These are phyloP conservation scores for Nephelium lappaceum DNA, from an alignment of 345 rosid genomes.

Conservation along the genomic window DNA sequence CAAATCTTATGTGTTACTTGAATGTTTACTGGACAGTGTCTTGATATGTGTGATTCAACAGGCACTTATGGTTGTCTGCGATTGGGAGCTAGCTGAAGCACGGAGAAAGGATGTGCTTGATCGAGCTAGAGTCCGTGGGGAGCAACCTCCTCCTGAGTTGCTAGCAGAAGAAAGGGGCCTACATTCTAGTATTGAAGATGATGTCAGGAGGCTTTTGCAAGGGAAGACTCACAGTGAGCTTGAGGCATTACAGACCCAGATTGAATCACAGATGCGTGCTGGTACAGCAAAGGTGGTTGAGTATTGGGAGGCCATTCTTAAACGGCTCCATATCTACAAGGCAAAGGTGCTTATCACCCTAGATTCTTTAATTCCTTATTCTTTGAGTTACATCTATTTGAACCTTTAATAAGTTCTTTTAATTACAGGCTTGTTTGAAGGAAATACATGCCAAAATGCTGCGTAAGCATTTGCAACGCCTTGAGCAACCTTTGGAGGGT, in stretches of 20 bases:
- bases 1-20: not conserved
- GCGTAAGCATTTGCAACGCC: constrained; percentile 71
- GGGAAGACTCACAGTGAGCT: constrained; percentile 78
- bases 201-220: constrained; percentile 75
- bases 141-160: constrained; percentile 89
- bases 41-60: constrained; percentile 31
- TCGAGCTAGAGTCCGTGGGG: constrained; percentile 94
- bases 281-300: constrained; percentile 96
- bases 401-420: constrained; percentile 24
- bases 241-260: constrained; percentile 62
- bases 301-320: constrained; percentile 96
- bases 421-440: constrained; percentile 78
- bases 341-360: constrained; percentile 67
- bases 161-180: constrained; percentile 92
- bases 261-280: constrained; percentile 80
- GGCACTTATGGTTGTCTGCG: constrained; percentile 91
- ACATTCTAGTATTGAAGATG: constrained; percentile 85
- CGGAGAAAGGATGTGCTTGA: constrained; percentile 84
- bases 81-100: constrained; percentile 96
- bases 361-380: not conserved
- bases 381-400: not conserved
- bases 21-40: not conserved
- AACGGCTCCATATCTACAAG: constrained; percentile 85
- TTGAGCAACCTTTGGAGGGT: constrained; percentile 62
- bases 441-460: constrained; percentile 90